Conservation (phyloP, 495 filamentous ascomycete genomes). For the Cudoniella acicularis region DNA sequence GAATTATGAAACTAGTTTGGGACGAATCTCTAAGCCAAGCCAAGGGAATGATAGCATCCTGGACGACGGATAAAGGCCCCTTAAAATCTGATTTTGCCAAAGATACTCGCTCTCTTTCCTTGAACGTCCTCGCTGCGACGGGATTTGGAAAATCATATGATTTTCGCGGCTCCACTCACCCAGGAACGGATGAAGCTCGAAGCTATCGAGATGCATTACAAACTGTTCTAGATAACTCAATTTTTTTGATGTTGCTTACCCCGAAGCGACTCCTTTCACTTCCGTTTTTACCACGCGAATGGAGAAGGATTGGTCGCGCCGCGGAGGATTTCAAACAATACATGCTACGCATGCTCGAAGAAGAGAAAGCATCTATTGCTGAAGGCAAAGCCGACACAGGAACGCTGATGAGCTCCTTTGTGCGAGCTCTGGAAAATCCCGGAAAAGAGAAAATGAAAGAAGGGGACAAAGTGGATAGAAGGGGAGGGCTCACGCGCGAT, state of each 20-base stretch:
- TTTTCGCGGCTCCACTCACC: background rate
- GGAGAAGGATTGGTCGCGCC: background rate
- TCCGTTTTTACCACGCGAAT: no score
- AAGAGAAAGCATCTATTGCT: background rate
- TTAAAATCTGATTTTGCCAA: background rate
- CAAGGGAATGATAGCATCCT: background rate
- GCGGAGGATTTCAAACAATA: background rate
- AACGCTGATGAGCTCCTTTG: background rate
- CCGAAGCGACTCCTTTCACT: background rate
- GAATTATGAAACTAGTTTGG: background rate
- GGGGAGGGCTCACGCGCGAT: background rate
- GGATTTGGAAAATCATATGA: background rate
- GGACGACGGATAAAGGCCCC: background rate
- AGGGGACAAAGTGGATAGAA: no score
- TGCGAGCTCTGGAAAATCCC: background rate
- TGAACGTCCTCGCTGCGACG: background rate
- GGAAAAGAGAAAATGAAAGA: no score
- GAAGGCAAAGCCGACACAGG: background rate
- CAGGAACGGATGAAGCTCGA: background rate
- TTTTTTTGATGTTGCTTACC: background rate
- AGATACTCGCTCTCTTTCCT: background rate
- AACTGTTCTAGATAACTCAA: background rate
- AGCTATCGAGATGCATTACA: background rate
- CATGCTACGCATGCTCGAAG: background rate
- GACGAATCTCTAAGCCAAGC: background rate